A percentile compares a stretch with the other conserved stretches of the same genome.
phyloP scores from a whole-genome alignment of 2,329 filamentous ascomycete genomes.

The Paecilomyces variotii region DNA sequence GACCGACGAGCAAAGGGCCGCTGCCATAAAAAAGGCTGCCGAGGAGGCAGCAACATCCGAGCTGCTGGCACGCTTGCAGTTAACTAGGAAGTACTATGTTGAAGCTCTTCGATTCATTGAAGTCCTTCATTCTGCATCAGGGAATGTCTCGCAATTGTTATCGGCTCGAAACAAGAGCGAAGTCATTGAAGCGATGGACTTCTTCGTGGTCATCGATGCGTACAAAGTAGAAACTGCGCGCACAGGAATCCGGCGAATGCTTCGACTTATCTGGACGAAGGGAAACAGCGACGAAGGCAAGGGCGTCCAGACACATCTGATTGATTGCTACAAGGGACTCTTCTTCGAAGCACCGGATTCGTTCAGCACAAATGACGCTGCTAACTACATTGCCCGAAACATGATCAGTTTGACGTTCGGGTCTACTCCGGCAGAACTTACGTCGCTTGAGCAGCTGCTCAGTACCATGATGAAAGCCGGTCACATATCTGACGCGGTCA shows the following conservation, averaged over 20 bases:
- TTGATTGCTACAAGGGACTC: slow-evolving; percentile 90
- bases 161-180: slow-evolving; percentile 97
- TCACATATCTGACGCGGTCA: slow-evolving; percentile 73
- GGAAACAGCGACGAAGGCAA: slow-evolving; percentile 99
- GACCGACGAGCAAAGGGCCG: slow-evolving; percentile 70
- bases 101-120: slow-evolving; percentile 93
- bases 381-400: slow-evolving; percentile 92
- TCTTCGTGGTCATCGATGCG: slow-evolving; percentile 88
- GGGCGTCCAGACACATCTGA: slow-evolving; percentile 90
- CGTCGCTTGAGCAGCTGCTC: slow-evolving; percentile 86
- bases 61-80: slow-evolving; percentile 74
- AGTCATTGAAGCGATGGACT: slow-evolving; percentile 98
- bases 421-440: slow-evolving; percentile 87
- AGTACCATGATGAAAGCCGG: slow-evolving; percentile 97
- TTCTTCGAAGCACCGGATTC: slow-evolving; percentile 93
- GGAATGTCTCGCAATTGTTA: slow-evolving; percentile 74
- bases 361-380: slow-evolving; percentile 80
- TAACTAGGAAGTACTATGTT: slow-evolving; percentile 85
- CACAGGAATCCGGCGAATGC: slow-evolving; percentile 85
- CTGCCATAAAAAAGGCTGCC: slow-evolving; percentile 67
- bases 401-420: slow-evolving; percentile 99
- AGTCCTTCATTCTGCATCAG: slow-evolving; percentile 74
- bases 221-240: slow-evolving; percentile 95
- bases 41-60: slow-evolving; percentile 86
- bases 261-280: slow-evolving; percentile 97